phyloP scores from a whole-genome alignment of 176 grass and related monocot species.

The Pharus latifolius region DNA sequence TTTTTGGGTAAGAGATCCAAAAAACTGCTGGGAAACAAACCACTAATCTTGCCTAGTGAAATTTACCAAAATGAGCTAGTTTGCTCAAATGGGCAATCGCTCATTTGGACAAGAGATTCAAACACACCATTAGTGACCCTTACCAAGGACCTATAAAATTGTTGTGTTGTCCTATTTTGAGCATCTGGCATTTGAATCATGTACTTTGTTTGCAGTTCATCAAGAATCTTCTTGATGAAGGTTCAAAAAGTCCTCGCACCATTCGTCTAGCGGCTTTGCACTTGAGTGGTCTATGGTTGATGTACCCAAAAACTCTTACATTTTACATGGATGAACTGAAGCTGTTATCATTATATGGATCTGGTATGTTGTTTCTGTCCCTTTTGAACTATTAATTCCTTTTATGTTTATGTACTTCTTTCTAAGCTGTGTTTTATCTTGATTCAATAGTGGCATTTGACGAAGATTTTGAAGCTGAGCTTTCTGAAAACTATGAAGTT shows the following conservation, averaged over 20 bases:
- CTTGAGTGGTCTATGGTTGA: conserved; percentile 78
- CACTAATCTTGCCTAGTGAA: too few species aligned
- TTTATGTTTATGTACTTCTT: conserved; percentile 11
- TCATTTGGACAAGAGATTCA: too few species aligned
- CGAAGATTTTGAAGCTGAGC: conserved; percentile 95
- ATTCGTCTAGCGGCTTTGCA: conserved; percentile 86
- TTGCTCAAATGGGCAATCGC: too few species aligned
- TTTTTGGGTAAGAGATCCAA: too few species aligned
- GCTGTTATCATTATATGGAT: conserved; percentile 82
- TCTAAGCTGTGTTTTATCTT: background rate
- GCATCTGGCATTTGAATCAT: background rate
- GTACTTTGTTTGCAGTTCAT: conserved; percentile 52
- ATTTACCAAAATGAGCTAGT: too few species aligned
- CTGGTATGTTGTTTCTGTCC: conserved; percentile 39
- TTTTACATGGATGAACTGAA: conserved; percentile 91
- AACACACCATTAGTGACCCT: background rate
- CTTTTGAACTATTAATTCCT: background rate
- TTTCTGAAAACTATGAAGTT: conserved; percentile 87
- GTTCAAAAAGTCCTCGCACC: conserved; percentile 82
- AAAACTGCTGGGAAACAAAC: too few species aligned
- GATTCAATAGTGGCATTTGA: conserved; percentile 79
- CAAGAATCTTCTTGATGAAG: conserved; percentile 73
- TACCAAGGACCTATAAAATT: background rate
- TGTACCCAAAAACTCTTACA: conserved; percentile 64
- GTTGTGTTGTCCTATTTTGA: conserved; percentile 3